Conservation (phyloP, 225 moss, liverwort and hornwort genomes). For the Sphagnum contortum region DNA sequence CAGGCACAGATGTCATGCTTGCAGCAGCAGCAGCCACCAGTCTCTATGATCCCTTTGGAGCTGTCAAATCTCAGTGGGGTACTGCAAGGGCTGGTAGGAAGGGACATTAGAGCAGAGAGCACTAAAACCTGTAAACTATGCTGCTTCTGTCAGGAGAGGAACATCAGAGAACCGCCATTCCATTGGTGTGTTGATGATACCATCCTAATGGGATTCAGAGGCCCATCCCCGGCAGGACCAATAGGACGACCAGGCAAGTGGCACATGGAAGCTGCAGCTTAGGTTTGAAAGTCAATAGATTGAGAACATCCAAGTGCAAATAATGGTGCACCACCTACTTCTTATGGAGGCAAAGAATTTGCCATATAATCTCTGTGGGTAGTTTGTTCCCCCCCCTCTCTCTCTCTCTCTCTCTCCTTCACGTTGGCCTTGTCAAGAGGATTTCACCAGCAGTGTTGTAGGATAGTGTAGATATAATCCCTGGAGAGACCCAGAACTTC, state of each 20-base stretch:
- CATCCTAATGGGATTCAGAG: slow-evolving; percentile 90
- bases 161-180: slow-evolving; percentile 68
- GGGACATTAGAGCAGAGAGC: slow-evolving; percentile 60
- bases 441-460: slow-evolving; percentile 21
- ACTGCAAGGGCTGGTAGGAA: slow-evolving; percentile 63
- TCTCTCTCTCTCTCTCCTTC: background rate
- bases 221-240: slow-evolving; percentile 93
- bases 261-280: slow-evolving; percentile 86
- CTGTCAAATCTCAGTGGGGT: slow-evolving; percentile 74
- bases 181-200: slow-evolving; percentile 97
- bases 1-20: slow-evolving; percentile 80
- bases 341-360: slow-evolving; percentile 33
- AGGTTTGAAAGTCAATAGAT: slow-evolving; percentile 3
- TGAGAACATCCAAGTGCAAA: slow-evolving; percentile 12
- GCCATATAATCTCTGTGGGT: slow-evolving; percentile 35
- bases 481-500: slow-evolving; percentile 10
- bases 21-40: slow-evolving; percentile 54
- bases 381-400: slow-evolving; percentile 8
- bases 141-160: slow-evolving; percentile 73
- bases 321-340: slow-evolving; percentile 7
- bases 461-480: slow-evolving; percentile 34
- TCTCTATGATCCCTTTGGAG: slow-evolving; percentile 57
- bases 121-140: slow-evolving; percentile 83
- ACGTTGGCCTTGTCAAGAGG: slow-evolving; percentile 21
- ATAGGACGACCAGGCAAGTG: slow-evolving; percentile 90